Evolutionary conservation across 2,329 filamentous ascomycete genomes (phyloP).

Genomic region (Malbranchea zuffiana): DNA sequence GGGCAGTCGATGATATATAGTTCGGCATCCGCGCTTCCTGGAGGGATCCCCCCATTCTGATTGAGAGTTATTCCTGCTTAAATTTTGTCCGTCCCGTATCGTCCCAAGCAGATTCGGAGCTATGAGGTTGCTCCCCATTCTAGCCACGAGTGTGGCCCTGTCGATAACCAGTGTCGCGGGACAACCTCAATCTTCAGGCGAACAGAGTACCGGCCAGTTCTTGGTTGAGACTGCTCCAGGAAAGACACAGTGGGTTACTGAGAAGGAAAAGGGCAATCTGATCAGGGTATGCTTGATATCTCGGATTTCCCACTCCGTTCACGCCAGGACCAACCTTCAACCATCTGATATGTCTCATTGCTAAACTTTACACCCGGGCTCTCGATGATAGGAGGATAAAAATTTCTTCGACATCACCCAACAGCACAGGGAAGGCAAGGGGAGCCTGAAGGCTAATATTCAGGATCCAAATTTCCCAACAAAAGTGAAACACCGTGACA

Average conservation of each 20-base stretch:
- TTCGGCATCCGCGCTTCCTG: too few relatives aligned
- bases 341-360: neutral
- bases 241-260: slow-evolving; percentile 9
- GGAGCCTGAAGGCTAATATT: neutral
- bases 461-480: slow-evolving; percentile 6
- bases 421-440: neutral
- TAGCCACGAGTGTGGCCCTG: too few relatives aligned
- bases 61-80: too few relatives aligned
- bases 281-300: slow-evolving; percentile 5
- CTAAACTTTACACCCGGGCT: neutral
- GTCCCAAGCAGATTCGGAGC: too few relatives aligned
- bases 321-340: neutral
- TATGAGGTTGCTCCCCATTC: too few relatives aligned
- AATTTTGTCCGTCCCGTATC: too few relatives aligned
- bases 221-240: slow-evolving; percentile 9
- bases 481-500: neutral
- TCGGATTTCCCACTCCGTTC: neutral
- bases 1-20: too few relatives aligned
- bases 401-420: slow-evolving; percentile 10
- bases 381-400: slow-evolving; percentile 4
- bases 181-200: too few relatives aligned
- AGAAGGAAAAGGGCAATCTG: slow-evolving; percentile 8
- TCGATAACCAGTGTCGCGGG: too few relatives aligned
- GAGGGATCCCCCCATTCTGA: too few relatives aligned
- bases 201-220: too few relatives aligned